Conservation (phyloP, 257 asterid genomes). For the Sherardia arvensis region DNA sequence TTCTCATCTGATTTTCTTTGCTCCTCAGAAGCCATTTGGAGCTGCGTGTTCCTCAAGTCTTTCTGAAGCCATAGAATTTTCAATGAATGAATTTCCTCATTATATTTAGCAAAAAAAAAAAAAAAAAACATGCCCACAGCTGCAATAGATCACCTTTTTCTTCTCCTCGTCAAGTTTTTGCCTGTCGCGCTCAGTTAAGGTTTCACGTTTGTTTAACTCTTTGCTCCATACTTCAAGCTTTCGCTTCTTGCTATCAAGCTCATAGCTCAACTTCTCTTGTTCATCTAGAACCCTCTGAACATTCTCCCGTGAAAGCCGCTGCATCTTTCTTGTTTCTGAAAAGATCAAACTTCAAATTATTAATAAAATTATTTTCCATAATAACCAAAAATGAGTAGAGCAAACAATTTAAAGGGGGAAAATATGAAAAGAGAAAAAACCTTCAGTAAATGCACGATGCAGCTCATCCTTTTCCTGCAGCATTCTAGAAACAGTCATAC, state of each 20-base stretch:
- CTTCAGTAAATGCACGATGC: too few relatives aligned
- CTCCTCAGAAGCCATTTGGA: constrained; percentile 75
- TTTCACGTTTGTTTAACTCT: constrained; percentile 77
- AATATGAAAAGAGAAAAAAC: too few relatives aligned
- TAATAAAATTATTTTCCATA: too few relatives aligned
- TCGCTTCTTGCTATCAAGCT: constrained; percentile 55
- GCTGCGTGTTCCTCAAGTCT: constrained; percentile 55
- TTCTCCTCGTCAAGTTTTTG: constrained; percentile 84
- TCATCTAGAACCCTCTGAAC: too few relatives aligned
- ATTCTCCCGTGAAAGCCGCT: too few relatives aligned
- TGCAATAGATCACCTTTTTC: constrained; percentile 35
- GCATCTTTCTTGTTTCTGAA: too few relatives aligned
- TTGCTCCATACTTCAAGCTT: constrained; percentile 68
- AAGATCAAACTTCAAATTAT: too few relatives aligned
- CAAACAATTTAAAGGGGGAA: too few relatives aligned
- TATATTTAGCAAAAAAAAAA: neutral
- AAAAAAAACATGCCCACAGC: too few relatives aligned
- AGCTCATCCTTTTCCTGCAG: too few relatives aligned
- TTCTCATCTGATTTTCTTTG: constrained; percentile 68
- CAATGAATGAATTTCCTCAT: neutral
- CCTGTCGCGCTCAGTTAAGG: constrained; percentile 69
- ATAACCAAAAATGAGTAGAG: too few relatives aligned
- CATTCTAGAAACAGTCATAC: too few relatives aligned
- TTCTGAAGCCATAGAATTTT: constrained; percentile 31
- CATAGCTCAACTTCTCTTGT: constrained; percentile 5